phyloP scores from a whole-genome alignment of 2,329 filamentous ascomycete genomes.

The Calonectria henricotiae region DNA sequence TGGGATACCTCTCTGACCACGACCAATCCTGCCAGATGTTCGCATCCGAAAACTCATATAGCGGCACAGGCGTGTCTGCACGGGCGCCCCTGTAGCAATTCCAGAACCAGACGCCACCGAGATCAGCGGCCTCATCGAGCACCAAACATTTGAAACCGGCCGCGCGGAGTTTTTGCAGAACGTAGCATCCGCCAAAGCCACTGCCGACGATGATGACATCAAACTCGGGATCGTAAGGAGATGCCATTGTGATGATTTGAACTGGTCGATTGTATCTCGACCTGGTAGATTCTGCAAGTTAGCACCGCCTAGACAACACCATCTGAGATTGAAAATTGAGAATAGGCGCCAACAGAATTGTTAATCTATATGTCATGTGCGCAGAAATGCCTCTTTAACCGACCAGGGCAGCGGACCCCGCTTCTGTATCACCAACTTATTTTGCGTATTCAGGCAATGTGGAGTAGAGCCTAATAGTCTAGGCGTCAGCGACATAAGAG shows the following conservation, averaged over 20 bases:
- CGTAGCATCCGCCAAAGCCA: slow-evolving; percentile 19
- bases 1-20: slow-evolving; percentile 58
- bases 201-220: slow-evolving; percentile 23
- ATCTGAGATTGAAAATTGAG: background rate
- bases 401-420: background rate
- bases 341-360: background rate
- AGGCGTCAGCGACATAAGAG: background rate
- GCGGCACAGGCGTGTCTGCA: slow-evolving; percentile 53
- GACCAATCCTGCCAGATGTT: slow-evolving; percentile 61
- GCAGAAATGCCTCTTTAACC: background rate
- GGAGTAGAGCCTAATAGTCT: background rate
- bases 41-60: slow-evolving; percentile 51
- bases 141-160: slow-evolving; percentile 68
- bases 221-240: slow-evolving; percentile 1
- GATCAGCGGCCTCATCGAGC: slow-evolving; percentile 71
- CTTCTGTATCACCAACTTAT: background rate
- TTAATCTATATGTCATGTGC: background rate
- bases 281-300: background rate
- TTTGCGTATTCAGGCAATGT: background rate
- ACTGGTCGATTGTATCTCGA: background rate
- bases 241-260: background rate
- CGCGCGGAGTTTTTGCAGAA: slow-evolving; percentile 3
- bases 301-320: too few relatives aligned
- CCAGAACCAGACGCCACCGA: slow-evolving; percentile 57
- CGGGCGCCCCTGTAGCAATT: slow-evolving; percentile 58